Base-by-base conservation (phyloP, 2,329 filamentous ascomycete genomes). In the Myriosclerotinia curreyana region DNA sequence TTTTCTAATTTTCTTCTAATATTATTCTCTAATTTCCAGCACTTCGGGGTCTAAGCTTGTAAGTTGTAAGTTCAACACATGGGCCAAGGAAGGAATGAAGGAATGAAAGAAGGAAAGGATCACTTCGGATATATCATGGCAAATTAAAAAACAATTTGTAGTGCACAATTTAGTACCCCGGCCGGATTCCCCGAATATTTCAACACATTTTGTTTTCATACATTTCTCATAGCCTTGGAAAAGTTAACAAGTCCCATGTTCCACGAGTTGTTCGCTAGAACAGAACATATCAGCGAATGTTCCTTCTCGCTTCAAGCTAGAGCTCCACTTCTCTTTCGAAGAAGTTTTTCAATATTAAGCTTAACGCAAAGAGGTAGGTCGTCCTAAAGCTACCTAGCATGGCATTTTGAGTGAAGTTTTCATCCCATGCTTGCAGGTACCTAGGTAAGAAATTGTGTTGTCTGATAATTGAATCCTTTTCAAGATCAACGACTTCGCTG, bases 231-330 rank as follows among this genome's bases (percentile, higher is more conserved):
- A 25, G 55, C 42, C 55, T 58, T 58, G 42, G n/a, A n/a, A n/a
- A 58, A 48, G 42, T 58, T 48, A 48, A 48, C 54, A 58, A 22
- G 54, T 56, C 54, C 54, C 40, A 58, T 46, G 40, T 25, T 36
- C 28, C 28, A 46, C 40, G 28, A 46, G 20, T 58, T 7, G 54
- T 44, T 14, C 42, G 40, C 40, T 58, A 56, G 54, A 56, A 56
- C 54, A 56, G 54, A 56, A 56, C 54, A 56, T 46, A 46, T 58
- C 40, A 58, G 54, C 54, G 40, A 58, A 58, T 58, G 54, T 58
- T 58, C 40, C 40, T 46, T 58, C 40, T 58, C 54, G 28, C 40
- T 22, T 44, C 40, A 58, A 46, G 38, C 53, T 42, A 31, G 28
- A 42, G 40, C 40, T 42, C 40, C 40, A 42, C 54, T 46, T 46